Base-by-base conservation (phyloP, 768 basidiomycete species). In the Calocera viscosa region DNA sequence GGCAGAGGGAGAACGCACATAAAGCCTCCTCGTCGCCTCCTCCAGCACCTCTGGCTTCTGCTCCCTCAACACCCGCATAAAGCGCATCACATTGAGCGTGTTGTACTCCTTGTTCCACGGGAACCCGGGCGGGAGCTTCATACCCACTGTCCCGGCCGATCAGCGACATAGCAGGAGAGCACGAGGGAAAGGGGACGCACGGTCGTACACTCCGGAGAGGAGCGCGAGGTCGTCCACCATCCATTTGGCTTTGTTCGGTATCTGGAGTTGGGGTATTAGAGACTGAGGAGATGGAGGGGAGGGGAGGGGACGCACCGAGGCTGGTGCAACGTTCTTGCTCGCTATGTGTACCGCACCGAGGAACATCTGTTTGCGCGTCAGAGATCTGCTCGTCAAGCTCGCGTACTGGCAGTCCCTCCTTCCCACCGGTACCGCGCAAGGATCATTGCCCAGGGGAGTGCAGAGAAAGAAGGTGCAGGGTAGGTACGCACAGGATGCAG, bases 21-120 rank as follows among this genome's bases (percentile, higher is more conserved):
- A 66, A 10, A 66, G 49, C 0, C 66, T n/a, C 30, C 39, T 28
- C 49, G 66, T 35, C 12, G 49, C 49, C 7, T 40, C 49, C 35
- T 66, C 66, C 0, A 66, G 47, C 19, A 66, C 24, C n/a, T 38
- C 49, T 26, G 28, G 28, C 17, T 5, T 28, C 10, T 66, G 32
- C 49, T 35, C 11, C 14, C 30, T 14, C n/a, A 66, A 35, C 14
- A 66, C 49, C 12, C 66, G 66, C 26, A 66, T 49, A 26, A 66
- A 63, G 0, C 66, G 47, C 49, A 63, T 63, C 24, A 66, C 66
- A 8, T 39, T 38, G 12, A 66, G 32, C 11, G 66, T 66, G 33
- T 63, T 53, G 38, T 66, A 40, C 49, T 53, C 66, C 34, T 60
- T 35, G 41, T 49, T 49, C 10, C 3, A 60, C 53, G 53, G 53